Evolutionary conservation across 73 alveolate species (phyloP), one percentile per base, ranked within the genome.

Genomic region (Uronychia setigera): DNA sequence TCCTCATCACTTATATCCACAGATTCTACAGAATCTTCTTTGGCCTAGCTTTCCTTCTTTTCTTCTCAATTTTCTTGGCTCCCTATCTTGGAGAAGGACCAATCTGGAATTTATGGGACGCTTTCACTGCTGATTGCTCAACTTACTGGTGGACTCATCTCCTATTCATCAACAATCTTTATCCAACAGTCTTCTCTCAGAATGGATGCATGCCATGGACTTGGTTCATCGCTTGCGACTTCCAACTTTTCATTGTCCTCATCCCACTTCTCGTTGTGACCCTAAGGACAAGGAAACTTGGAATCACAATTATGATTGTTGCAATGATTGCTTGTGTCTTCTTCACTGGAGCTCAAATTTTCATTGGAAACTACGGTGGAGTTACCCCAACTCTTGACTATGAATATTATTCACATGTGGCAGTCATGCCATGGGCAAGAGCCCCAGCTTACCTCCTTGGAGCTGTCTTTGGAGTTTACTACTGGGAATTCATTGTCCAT

Each of bases 41-140:
- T 19, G 67, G n/a, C 67, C 67, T 46, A 19, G 67, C 67, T 19
- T 81, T 91, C 80, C 74, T 67, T 33, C 32, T 91, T 11, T 77
- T 79, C 28, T 32, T 79, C 34, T 77, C 85, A 26, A 32, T 59
- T 31, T 85, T 33, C 29, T 46, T 81, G 0, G 80, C 83, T 79
- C 92, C 92, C 0, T 59, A 82, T 59, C 60, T 90, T 13, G 96
- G 92, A 0, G 88, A 59, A 75, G 96, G 96, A 26, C 96, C 96
- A 0, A n/a, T 86, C 32, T 87, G 93, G 93, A 74, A 74, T n/a
- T 25, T 28, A 5, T 67, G 32, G 34, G 32, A 26, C 32, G 79
- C 5, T 1, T 26, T 67, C 32, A 77, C 58, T 27, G 76, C 32
- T 0, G 85, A 78, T 19, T 92, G 97, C 87, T 33, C 78, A 34